A percentile compares a stretch with the other conserved stretches of the same genome.
Conservation (phyloP, 2,329 filamentous ascomycete genomes). For the Penicillium concentricum region DNA sequence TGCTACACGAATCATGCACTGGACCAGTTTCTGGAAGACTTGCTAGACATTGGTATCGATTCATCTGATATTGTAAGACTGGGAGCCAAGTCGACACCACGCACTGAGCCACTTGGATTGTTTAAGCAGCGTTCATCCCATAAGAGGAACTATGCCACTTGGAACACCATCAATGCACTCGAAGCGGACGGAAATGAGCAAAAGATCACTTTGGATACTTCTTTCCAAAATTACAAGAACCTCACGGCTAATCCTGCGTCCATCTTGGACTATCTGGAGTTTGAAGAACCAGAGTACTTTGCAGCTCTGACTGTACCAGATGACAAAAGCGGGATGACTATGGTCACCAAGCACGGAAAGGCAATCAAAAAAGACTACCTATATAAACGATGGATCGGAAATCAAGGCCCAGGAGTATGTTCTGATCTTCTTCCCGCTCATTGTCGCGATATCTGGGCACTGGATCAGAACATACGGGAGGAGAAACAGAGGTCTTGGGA, state of each 20-base stretch:
- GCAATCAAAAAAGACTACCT: slow-evolving; percentile 51
- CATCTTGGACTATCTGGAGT: slow-evolving; percentile 52
- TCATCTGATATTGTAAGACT: slow-evolving; percentile 57
- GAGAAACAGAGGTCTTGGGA: slow-evolving; percentile 46
- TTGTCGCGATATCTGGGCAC: slow-evolving; percentile 40
- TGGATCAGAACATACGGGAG: slow-evolving; percentile 42
- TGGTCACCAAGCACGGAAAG: slow-evolving; percentile 49
- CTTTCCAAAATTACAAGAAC: slow-evolving; percentile 20
- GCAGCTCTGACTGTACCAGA: slow-evolving; percentile 57
- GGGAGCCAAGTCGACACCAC: slow-evolving; percentile 57
- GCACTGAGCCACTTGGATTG: slow-evolving; percentile 52
- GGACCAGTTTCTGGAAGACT: slow-evolving; percentile 66
- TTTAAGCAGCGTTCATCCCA: slow-evolving; percentile 40
- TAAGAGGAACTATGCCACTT: slow-evolving; percentile 35
- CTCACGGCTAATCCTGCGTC: slow-evolving; percentile 14
- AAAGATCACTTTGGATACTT: slow-evolving; percentile 19
- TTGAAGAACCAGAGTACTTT: slow-evolving; percentile 55
- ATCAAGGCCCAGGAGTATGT: slow-evolving; percentile 49
- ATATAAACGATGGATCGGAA: slow-evolving; percentile 53
- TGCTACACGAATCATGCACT: slow-evolving; percentile 71
- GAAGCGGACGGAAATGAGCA: slow-evolving; percentile 39
- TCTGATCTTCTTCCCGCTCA: slow-evolving; percentile 41
- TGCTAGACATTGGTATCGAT: slow-evolving; percentile 59
- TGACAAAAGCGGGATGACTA: slow-evolving; percentile 46
- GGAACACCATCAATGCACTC: slow-evolving; percentile 44